These are phyloP conservation scores for Aschersonia sp. DNA, from an alignment of 2,329 filamentous ascomycete genomes.

Conservation along the genomic window DNA sequence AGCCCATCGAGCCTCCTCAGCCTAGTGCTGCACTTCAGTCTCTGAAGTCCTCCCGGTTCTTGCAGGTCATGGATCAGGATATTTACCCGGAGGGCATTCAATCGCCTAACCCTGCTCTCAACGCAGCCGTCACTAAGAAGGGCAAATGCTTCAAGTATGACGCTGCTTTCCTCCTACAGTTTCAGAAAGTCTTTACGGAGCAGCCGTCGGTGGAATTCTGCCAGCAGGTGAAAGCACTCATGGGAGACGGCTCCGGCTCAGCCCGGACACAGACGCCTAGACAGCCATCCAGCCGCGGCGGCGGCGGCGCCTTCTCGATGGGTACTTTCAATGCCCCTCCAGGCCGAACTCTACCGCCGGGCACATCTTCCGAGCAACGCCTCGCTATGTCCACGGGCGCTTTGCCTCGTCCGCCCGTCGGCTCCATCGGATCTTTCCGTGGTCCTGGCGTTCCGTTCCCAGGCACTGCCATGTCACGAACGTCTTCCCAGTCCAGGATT, in stretches of 20 bases:
- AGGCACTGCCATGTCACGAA: constrained; percentile 50
- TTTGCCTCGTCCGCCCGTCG: constrained; percentile 32
- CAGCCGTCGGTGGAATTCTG: constrained; percentile 93
- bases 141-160: constrained; percentile 85
- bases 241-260: constrained; percentile 62
- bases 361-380: constrained; percentile 64
- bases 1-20: constrained; percentile 77
- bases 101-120: constrained; percentile 85
- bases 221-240: constrained; percentile 69
- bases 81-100: constrained; percentile 72
- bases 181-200: constrained; percentile 91
- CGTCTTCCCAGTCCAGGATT: constrained; percentile 41
- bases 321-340: constrained; percentile 47
- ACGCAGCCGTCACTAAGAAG: constrained; percentile 65
- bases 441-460: constrained; percentile 43
- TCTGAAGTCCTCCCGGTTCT: constrained; percentile 78
- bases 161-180: constrained; percentile 87
- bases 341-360: constrained; percentile 49
- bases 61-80: constrained; percentile 63
- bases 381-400: constrained; percentile 49
- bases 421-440: constrained; percentile 22
- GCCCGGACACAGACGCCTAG: constrained; percentile 41
- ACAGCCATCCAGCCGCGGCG: constrained; percentile 36
- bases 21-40: constrained; percentile 89
- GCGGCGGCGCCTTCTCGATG: constrained; percentile 44